Evolutionary conservation across 352 stramenopile genomes (phyloP), one percentile per base, ranked within the genome.

Genomic region (Globisporangium splendens): DNA sequence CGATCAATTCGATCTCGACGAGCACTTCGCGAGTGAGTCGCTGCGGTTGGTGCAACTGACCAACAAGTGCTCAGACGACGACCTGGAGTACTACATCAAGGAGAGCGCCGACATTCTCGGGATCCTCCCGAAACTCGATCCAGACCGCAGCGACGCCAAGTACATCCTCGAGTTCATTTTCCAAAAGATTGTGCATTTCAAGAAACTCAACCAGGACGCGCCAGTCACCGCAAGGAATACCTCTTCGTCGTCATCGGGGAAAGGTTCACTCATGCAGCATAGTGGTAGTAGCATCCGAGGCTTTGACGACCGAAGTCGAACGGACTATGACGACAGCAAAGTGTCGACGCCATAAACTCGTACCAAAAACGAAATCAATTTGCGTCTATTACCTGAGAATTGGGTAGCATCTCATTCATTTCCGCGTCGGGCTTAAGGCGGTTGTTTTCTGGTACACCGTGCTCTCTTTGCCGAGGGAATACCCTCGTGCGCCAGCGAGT

Each of bases 1-100:
- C 28, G 96, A 99, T 56, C 91, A 98, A 60, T 98, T 98, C 63
- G 93, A 98, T 79, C 79, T 99, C 17, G 96, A 99, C 66, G 96
- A 98, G 68, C 93, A 98, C 66, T 98, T 98, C 65, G 93, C 94
- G 13, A 96, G 88, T 62, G 87, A 97, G 59, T 83, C 80, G 15
- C 70, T 98, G 41, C 87, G 94, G 15, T 78, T 99, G 35, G 92
- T 92, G 1, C 91, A 98, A 69, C 88, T 99, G 47, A 98, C 91
- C 11, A 98, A 98, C 75, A 98, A 98, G 76, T 98, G 86, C 71
- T 93, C 85, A 28, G 90, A 98, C 59, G 84, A 96, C 55, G 91
- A 98, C 53, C 69, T 98, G 18, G 92, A 98, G 62, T 96, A 98
- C 69, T 98, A 97, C 72, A 77, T 98, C 50, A 81, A 89, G 54